Base-by-base conservation (phyloP, 192 early-diverging fungal species). In the Borealophlyctis nickersoniae region DNA sequence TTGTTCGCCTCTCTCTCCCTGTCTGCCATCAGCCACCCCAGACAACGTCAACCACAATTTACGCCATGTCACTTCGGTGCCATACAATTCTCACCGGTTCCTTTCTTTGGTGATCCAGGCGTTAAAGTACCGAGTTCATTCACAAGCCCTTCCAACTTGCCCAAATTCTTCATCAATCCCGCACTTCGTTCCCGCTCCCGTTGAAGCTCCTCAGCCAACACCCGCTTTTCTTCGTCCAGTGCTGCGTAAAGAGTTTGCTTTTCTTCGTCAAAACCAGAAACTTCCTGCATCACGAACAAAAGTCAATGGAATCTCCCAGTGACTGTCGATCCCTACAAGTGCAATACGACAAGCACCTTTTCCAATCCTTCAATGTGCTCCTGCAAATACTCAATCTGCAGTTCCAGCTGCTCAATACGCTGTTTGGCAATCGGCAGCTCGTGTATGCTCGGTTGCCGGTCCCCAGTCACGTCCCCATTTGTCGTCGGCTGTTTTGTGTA, bases 341-440 rank as follows among this genome's bases (percentile, higher is more conserved):
- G n/a, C n/a, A n/a, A n/a, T n/a, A n/a, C n/a, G 14, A 24, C 45
- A 36, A 29, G 3, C 28, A 74, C 72, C 35, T 73, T 72, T 59
- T 84, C 82, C 5, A 84, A 65, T 7, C 52, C 36, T 26, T 82
- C 75, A 5, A 79, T 70, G 56, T 84, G 82, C 36, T 81, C 78
- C 36, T 83, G 77, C 33, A 84, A 58, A 49, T 74, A 70, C 33
- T 81, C 74, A 2, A 80, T 60, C 56, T 84, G 82, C 27, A 64
- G 29, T 68, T 84, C 82, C 1, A 84, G 64, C 36, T 84, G 82
- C 53, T 77, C 72, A 23, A 84, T 77, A 2, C 82, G 60, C 45
- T 74, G 34, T n/a, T 62, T 66, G 1, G 82, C 82, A 9, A 67
- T 62, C 16, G 58, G 53, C 28, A 84, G 69, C 31, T 80, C 79